Base-by-base conservation (phyloP, 2,329 filamentous ascomycete species). In the Mollisiaceae sp. region DNA sequence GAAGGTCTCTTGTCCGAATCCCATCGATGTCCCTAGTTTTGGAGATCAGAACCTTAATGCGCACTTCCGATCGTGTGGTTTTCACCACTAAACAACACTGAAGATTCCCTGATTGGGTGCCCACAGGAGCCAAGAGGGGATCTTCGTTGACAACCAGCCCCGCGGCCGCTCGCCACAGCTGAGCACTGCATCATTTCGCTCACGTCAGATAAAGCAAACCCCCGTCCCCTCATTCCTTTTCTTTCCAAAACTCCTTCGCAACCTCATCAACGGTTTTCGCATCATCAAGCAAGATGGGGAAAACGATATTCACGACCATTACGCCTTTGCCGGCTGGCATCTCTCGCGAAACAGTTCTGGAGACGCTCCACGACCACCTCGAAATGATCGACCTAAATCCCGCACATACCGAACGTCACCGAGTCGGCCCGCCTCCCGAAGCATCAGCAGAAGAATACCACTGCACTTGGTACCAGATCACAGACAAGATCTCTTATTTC, bases 381-480 rank as follows among this genome's bases (percentile, higher is more conserved):
- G 88, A 88, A 71, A 73, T 97, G 89, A 95, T 96, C 75, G 90
- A 94, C 74, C 81, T 96, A 65, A 96, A 95, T 77, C 93, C 93
- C 1, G 83, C 96, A 57, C 90, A 96, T 66, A 86, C 89, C 66
- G 87, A 90, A 65, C 86, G 91, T 65, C 83, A 88, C 68, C 82
- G 82, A 45, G 91, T 92, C 78, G 81, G 83, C 38, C 82, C 91
- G 4, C 91, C 92, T 0, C 75, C 83, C n/a, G 85, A 89, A 74
- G 89, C 91, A 8, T 80, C 85, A 0, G 80, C 86, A 15, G 91
- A 94, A 70, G 93, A 96, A 79, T 85, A 83, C 66, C 80, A 86
- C 68, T 90, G 87, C 70, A 82, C 81, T 18, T 97, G 93, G 93
- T 96, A 94, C 79, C 85, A 86, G 62, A 82, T 94, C 73, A 92